Percentiles rank a stretch among this genome's conserved stretches.
phyloP scores from a whole-genome alignment of 306 rosid genomes.

The Corylus avellana region DNA sequence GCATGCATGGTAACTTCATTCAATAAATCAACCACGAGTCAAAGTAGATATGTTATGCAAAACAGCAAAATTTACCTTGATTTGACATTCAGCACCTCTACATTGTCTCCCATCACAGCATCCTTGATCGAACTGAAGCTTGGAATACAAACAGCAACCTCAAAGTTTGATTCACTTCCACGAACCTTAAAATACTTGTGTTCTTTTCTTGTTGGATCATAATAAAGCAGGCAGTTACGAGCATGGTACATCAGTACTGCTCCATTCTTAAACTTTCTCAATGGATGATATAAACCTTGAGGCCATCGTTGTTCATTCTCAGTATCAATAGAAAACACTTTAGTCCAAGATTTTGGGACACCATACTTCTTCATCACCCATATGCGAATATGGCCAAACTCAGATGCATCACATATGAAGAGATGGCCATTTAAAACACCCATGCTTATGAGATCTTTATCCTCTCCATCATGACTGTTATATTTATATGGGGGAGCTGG shows the following conservation, averaged over 20 bases:
- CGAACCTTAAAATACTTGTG: not conserved
- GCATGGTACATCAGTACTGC: constrained; percentile 8
- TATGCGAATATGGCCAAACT: not conserved
- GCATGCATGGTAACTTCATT: too few species aligned
- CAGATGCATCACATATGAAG: not conserved
- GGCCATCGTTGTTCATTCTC: too few species aligned
- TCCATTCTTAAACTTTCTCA: not conserved
- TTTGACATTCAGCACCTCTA: constrained; percentile 2
- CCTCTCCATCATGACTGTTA: not conserved
- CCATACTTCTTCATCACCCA: not conserved
- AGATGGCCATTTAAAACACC: constrained; percentile 5
- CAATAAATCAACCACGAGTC: too few species aligned
- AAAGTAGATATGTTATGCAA: not conserved
- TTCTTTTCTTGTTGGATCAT: not conserved
- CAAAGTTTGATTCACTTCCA: not conserved
- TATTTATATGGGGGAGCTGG: not conserved
- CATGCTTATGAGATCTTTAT: not conserved
- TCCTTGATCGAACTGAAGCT: constrained; percentile 3
- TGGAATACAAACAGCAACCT: constrained; percentile 1
- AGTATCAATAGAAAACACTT: too few species aligned
- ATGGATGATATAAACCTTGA: too few species aligned
- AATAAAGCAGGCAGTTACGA: not conserved
- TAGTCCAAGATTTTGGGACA: too few species aligned
- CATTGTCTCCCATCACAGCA: not conserved
- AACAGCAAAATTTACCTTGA: not conserved